Percentiles rank a stretch among this genome's conserved stretches.
phyloP scores from a whole-genome alignment of 2,329 filamentous ascomycete genomes.

The Neonectria punicea region DNA sequence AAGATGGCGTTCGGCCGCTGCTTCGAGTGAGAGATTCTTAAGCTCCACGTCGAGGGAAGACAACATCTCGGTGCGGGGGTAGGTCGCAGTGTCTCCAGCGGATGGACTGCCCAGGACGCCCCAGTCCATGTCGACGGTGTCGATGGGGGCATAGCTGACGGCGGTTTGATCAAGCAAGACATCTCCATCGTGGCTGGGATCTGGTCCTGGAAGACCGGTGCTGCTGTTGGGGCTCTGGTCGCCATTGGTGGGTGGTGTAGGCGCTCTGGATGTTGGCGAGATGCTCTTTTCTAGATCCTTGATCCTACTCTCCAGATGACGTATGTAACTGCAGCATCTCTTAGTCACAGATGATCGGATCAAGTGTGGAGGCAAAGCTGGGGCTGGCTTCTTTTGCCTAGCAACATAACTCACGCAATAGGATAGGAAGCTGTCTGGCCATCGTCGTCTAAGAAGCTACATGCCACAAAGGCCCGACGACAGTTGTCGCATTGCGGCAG shows the following conservation, averaged over 20 bases:
- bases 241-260: neutral
- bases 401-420: constrained; percentile 47
- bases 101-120: neutral
- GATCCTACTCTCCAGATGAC: constrained; percentile 44
- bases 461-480: constrained; percentile 47
- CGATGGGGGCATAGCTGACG: constrained; percentile 13
- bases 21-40: constrained; percentile 53
- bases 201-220: neutral
- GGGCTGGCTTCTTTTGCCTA: neutral
- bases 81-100: neutral
- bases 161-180: constrained; percentile 7
- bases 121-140: constrained; percentile 1
- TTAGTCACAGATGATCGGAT: neutral
- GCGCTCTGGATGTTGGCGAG: neutral
- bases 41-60: constrained; percentile 48
- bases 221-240: neutral
- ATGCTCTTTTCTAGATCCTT: constrained; percentile 32
- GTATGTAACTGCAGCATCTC: constrained; percentile 41
- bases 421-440: constrained; percentile 53
- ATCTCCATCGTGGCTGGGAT: neutral
- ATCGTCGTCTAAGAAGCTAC: constrained; percentile 54
- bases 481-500: constrained; percentile 54
- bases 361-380: neutral
- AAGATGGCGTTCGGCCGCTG: constrained; percentile 55
- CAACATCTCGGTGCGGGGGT: neutral